phyloP scores from a whole-genome alignment of 2,329 filamentous ascomycete genomes.

The Pseudogymnoascus sp. region DNA sequence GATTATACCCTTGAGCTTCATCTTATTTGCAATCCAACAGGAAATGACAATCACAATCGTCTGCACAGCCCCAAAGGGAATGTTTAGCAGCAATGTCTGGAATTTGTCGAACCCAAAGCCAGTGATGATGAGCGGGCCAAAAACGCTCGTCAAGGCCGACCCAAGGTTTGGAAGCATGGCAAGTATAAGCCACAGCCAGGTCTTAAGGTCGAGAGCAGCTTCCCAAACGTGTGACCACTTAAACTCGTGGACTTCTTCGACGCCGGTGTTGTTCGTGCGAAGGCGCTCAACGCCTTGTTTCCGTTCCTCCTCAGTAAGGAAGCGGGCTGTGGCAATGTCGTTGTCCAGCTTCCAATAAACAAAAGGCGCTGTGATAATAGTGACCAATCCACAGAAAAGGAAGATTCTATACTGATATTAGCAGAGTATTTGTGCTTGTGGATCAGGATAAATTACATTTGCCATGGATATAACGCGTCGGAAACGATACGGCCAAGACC shows the following conservation, averaged over 20 bases:
- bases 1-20: constrained; percentile 48
- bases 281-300: constrained; percentile 44
- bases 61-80: constrained; percentile 50
- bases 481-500: constrained; percentile 46
- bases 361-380: constrained; percentile 44
- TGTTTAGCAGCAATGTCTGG: constrained; percentile 8
- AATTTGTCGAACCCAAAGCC: constrained; percentile 9
- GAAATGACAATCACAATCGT: constrained; percentile 49
- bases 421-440: constrained; percentile 31
- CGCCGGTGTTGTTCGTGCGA: constrained; percentile 34
- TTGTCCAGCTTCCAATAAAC: constrained; percentile 54
- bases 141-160: background rate
- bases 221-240: constrained; percentile 44
- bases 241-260: constrained; percentile 55
- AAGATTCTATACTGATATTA: constrained; percentile 14
- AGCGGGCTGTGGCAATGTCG: constrained; percentile 45
- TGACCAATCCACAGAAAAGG: constrained; percentile 43
- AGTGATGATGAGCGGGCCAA: constrained; percentile 6
- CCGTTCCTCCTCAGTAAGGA: constrained; percentile 47
- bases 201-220: constrained; percentile 49
- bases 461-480: constrained; percentile 52
- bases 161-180: constrained; percentile 8
- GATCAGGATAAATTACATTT: constrained; percentile 36
- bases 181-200: constrained; percentile 37
- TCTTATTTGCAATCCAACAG: constrained; percentile 50